Percentiles rank a stretch among this genome's conserved stretches.
phyloP scores from a whole-genome alignment of 2,329 filamentous ascomycete species.

The Emydomyces testavorans region DNA sequence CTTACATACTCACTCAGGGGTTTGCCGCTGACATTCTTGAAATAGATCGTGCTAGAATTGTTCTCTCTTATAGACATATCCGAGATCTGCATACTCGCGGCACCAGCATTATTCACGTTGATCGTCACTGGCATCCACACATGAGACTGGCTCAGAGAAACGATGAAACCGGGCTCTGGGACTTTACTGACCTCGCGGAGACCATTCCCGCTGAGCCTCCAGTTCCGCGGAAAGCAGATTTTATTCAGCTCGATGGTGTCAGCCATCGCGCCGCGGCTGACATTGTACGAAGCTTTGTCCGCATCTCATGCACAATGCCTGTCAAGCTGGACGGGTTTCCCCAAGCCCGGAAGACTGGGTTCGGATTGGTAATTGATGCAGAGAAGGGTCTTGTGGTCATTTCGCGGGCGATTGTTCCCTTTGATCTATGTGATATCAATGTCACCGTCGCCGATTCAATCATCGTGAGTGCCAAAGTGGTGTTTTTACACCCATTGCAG shows the following conservation, averaged over 20 bases:
- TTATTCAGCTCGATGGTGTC: constrained; percentile 82
- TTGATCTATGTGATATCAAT: constrained; percentile 91
- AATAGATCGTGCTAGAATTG: constrained; percentile 60
- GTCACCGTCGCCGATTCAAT: constrained; percentile 95
- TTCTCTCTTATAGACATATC: constrained; percentile 91
- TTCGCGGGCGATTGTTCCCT: constrained; percentile 85
- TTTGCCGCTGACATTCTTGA: no score
- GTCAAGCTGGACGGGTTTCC: constrained; percentile 97
- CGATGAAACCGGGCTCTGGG: constrained; percentile 82
- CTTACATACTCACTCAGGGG: background rate
- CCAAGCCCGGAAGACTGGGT: constrained; percentile 84
- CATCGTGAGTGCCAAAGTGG: constrained; percentile 82
- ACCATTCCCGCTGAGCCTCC: constrained; percentile 63
- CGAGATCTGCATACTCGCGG: constrained; percentile 88
- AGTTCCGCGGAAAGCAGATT: constrained; percentile 67
- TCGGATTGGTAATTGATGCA: constrained; percentile 93
- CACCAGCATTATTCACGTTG: constrained; percentile 82
- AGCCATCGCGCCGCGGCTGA: constrained; percentile 84
- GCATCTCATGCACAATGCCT: constrained; percentile 84
- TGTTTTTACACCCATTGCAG: constrained; percentile 92
- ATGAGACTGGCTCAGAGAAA: constrained; percentile 90
- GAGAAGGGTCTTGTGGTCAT: constrained; percentile 91
- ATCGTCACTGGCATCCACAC: constrained; percentile 90
- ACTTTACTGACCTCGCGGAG: constrained; percentile 76
- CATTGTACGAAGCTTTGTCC: constrained; percentile 86